Conservation (phyloP, 2,329 filamentous ascomycete genomes). For the Penicillium sp. region DNA sequence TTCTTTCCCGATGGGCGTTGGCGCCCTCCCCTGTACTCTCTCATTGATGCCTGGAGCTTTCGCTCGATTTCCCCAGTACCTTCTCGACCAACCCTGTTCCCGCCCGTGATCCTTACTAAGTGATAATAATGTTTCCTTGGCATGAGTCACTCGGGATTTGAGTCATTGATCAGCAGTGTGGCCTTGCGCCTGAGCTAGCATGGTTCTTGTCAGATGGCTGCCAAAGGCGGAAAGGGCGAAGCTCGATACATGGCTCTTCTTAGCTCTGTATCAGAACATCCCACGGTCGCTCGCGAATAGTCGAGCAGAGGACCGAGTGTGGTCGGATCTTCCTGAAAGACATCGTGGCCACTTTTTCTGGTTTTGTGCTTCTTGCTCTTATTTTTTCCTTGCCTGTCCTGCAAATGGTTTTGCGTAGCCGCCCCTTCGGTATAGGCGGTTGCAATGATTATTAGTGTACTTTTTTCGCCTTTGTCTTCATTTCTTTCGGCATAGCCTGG, state of each 20-base stretch:
- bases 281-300: neutral
- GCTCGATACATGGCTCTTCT: slow-evolving; percentile 2
- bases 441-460: slow-evolving; percentile 8
- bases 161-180: neutral
- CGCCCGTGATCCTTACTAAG: neutral
- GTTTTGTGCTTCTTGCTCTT: slow-evolving; percentile 14
- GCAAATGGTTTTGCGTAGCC: slow-evolving; percentile 11
- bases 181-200: neutral
- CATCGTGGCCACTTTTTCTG: slow-evolving; percentile 1
- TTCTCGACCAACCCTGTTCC: neutral
- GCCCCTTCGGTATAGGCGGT: slow-evolving; percentile 5
- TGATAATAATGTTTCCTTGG: neutral
- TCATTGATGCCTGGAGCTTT: slow-evolving; percentile 17
- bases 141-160: slow-evolving; percentile 4
- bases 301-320: neutral
- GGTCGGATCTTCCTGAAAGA: neutral
- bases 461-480: slow-evolving; percentile 12
- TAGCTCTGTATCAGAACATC: slow-evolving; percentile 9
- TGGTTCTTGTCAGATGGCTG: neutral
- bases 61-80: slow-evolving; percentile 10
- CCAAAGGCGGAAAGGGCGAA: neutral
- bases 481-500: slow-evolving; percentile 32
- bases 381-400: slow-evolving; percentile 6
- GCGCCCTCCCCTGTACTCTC: slow-evolving; percentile 4
- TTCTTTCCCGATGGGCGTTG: slow-evolving; percentile 13